phyloP scores from a whole-genome alignment of 179 eudicot genomes.

The Silene coronaria region DNA sequence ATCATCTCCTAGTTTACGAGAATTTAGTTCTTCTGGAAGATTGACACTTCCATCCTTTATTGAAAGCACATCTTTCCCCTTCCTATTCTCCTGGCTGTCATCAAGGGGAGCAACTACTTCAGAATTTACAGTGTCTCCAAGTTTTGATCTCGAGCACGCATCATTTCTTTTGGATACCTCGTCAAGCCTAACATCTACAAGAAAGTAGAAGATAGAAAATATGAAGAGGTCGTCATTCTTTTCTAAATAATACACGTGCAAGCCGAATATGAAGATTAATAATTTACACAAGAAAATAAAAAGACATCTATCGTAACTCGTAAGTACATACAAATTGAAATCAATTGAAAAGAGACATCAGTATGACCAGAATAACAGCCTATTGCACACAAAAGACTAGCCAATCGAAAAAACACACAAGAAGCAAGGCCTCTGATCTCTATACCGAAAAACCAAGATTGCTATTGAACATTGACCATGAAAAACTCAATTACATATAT shows the following conservation, averaged over 20 bases:
- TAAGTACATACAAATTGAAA: slow-evolving; percentile 10
- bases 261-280: slow-evolving; percentile 9
- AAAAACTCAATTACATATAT: not conserved
- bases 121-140: slow-evolving; percentile 26
- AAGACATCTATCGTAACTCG: slow-evolving; percentile 12
- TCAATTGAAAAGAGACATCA: not conserved
- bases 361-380: not conserved
- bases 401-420: not conserved
- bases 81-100: slow-evolving; percentile 13
- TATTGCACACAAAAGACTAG: not conserved
- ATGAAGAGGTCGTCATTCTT: slow-evolving; percentile 27
- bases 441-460: not conserved
- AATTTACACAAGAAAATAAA: slow-evolving; percentile 11
- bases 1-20: slow-evolving; percentile 16
- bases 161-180: slow-evolving; percentile 25
- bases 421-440: not conserved
- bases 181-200: slow-evolving; percentile 45
- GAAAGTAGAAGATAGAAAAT: slow-evolving; percentile 23
- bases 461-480: not conserved
- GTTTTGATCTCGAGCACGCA: slow-evolving; percentile 23
- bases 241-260: slow-evolving; percentile 18
- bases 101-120: slow-evolving; percentile 22
- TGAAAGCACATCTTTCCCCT: slow-evolving; percentile 15
- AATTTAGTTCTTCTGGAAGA: slow-evolving; percentile 12
- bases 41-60: slow-evolving; percentile 12